phyloP scores from a whole-genome alignment of 169 alveolate species.

The Cryptosporidium sp. region DNA sequence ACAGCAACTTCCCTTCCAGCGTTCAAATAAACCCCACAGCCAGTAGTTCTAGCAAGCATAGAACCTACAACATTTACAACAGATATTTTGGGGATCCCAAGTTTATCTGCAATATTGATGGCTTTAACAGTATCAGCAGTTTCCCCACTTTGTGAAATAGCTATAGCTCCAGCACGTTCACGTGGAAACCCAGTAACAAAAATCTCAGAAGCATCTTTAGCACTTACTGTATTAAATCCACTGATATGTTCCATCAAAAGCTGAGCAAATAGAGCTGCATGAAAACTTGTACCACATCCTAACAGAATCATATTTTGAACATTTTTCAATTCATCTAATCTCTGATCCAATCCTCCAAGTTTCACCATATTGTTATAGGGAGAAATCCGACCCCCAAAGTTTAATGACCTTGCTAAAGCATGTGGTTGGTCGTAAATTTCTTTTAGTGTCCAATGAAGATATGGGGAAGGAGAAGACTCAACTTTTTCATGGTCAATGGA shows the following conservation, averaged over 20 bases:
- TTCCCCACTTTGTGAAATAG: conserved; percentile 96
- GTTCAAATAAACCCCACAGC: conserved; percentile 94
- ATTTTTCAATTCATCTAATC: conserved; percentile 81
- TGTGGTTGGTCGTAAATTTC: conserved; percentile 92
- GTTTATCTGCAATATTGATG: conserved; percentile 83
- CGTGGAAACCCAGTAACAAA: conserved; percentile 75
- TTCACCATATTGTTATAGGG: conserved; percentile 81
- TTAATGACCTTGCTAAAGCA: conserved; percentile 83
- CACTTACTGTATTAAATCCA: conserved; percentile 88
- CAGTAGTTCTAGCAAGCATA: conserved; percentile 89
- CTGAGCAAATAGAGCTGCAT: conserved; percentile 92
- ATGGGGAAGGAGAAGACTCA: conserved; percentile 88
- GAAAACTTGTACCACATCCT: conserved; percentile 94
- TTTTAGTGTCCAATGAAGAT: conserved; percentile 91
- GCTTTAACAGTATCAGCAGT: conserved; percentile 93
- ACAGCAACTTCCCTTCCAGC: conserved; percentile 98
- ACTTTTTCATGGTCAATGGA: conserved; percentile 81
- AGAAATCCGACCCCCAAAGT: conserved; percentile 88
- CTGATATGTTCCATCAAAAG: conserved; percentile 87
- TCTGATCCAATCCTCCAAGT: conserved; percentile 88
- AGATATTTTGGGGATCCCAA: conserved; percentile 86
- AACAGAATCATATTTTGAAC: conserved; percentile 87
- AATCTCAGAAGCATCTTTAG: conserved; percentile 92
- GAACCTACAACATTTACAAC: conserved; percentile 93
- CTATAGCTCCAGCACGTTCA: conserved; percentile 89